phyloP scores from a whole-genome alignment of 2,329 filamentous ascomycete genomes.

The Teratosphaeria zuluensis region DNA sequence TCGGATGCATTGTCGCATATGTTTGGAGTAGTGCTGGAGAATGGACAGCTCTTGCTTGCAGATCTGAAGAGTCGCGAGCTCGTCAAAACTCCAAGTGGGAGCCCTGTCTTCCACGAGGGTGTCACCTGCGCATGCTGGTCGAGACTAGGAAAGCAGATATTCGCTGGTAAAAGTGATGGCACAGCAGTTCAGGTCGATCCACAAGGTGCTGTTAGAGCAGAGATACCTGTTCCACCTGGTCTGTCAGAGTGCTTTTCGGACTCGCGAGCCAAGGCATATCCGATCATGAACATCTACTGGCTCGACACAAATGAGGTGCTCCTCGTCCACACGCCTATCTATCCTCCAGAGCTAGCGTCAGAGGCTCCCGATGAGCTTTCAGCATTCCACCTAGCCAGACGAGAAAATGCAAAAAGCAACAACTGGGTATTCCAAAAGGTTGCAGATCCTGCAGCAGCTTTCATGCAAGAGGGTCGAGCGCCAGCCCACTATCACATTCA shows the following conservation, averaged over 20 bases:
- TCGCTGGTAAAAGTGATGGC: constrained; percentile 76
- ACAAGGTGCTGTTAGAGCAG: constrained; percentile 64
- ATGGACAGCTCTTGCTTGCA: constrained; percentile 74
- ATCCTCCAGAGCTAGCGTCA: neutral
- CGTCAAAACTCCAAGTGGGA: constrained; percentile 48
- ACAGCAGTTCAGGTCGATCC: constrained; percentile 74
- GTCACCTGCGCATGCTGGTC: constrained; percentile 89
- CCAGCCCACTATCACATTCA: constrained; percentile 69
- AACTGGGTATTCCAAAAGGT: constrained; percentile 65
- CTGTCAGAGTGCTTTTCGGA: constrained; percentile 40
- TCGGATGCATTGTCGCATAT: constrained; percentile 57
- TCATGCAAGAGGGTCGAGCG: constrained; percentile 43
- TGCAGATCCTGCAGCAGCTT: constrained; percentile 57
- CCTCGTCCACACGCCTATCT: constrained; percentile 59
- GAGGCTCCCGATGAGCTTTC: constrained; percentile 39
- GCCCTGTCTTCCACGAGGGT: constrained; percentile 55
- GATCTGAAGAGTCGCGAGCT: constrained; percentile 62
- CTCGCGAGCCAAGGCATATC: constrained; percentile 9
- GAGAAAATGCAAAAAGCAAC: constrained; percentile 45
- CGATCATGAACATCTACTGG: constrained; percentile 60
- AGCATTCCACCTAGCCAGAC: constrained; percentile 69
- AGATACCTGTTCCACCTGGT: constrained; percentile 67
- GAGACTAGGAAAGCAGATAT: constrained; percentile 80
- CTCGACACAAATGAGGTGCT: constrained; percentile 60
- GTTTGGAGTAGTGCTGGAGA: constrained; percentile 69